A percentile compares a stretch with the other conserved stretches of the same genome.
phyloP scores from a whole-genome alignment of 208 protist genomes.

The Trypanosoma scelopori region DNA sequence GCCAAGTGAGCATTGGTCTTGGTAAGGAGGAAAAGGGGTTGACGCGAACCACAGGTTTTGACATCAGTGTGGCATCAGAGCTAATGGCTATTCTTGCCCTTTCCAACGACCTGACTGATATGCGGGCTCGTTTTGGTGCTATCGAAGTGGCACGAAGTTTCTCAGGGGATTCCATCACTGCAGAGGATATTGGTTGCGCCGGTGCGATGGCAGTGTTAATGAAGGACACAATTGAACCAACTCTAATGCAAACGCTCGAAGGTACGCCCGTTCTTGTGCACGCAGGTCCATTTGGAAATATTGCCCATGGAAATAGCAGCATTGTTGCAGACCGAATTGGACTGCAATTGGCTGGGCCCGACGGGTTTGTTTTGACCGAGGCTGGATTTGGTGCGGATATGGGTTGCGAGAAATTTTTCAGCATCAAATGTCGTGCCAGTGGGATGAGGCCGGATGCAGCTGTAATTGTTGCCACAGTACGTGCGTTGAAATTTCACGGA shows the following conservation, averaged over 20 bases:
- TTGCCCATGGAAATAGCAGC: slow-evolving; percentile 98
- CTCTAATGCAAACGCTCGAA: slow-evolving; percentile 98
- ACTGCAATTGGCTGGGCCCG: slow-evolving; percentile 93
- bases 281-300: slow-evolving; percentile 99
- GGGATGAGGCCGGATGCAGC: slow-evolving; percentile 93
- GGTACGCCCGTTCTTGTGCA: slow-evolving; percentile 96
- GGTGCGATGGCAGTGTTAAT: slow-evolving; percentile 96
- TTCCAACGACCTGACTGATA: slow-evolving; percentile 90
- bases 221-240: slow-evolving; percentile 96
- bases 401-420: slow-evolving; percentile 98
- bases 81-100: slow-evolving; percentile 98
- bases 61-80: slow-evolving; percentile 97
- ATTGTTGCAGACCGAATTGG: slow-evolving; percentile 96
- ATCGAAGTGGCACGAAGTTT: slow-evolving; percentile 87
- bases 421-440: slow-evolving; percentile 97
- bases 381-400: slow-evolving; percentile 96
- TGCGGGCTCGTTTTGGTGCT: slow-evolving; percentile 88
- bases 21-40: slow-evolving; percentile 89
- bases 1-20: slow-evolving; percentile 95
- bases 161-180: slow-evolving; percentile 80
- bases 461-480: slow-evolving; percentile 95
- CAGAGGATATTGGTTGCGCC: slow-evolving; percentile 90
- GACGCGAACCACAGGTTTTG: slow-evolving; percentile 91
- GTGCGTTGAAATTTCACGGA: slow-evolving; percentile 98
- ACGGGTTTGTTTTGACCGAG: slow-evolving; percentile 97